phyloP scores from a whole-genome alignment of 2,329 filamentous ascomycete genomes.

The Hymenoscyphus fraxineus region DNA sequence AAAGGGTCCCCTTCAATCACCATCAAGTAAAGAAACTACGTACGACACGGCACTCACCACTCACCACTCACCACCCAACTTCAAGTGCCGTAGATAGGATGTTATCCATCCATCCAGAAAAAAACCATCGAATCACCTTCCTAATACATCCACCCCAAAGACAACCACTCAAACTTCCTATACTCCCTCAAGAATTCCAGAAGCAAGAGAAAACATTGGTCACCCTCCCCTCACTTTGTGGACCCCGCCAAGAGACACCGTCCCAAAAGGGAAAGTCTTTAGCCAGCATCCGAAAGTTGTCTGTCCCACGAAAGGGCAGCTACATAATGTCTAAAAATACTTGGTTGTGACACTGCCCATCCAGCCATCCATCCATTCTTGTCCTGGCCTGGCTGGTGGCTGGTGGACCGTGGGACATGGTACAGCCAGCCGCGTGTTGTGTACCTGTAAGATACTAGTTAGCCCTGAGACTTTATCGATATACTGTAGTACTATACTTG shows the following conservation, averaged over 20 bases:
- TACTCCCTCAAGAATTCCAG: no score
- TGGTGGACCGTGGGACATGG: no score
- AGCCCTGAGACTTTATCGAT: no score
- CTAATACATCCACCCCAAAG: background rate
- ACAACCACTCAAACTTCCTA: no score
- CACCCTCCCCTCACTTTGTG: background rate
- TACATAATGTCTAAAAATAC: background rate
- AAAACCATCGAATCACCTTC: background rate
- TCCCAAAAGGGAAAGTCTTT: background rate
- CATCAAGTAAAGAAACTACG: background rate
- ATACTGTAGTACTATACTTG: no score
- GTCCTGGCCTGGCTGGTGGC: no score
- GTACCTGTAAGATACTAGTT: no score
- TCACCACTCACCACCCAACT: background rate
- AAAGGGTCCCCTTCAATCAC: background rate
- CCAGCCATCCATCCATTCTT: no score
- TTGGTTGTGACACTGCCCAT: background rate
- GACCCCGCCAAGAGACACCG: background rate
- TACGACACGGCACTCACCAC: background rate
- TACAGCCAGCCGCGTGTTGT: no score
- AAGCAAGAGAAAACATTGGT: no score
- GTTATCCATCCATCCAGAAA: background rate
- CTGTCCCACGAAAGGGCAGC: background rate
- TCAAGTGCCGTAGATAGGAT: background rate
- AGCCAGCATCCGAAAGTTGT: background rate